A percentile compares a stretch with the other conserved stretches of the same genome.
phyloP scores from a whole-genome alignment of 2,329 filamentous ascomycete genomes.

The Pyrenochaeta sp. region DNA sequence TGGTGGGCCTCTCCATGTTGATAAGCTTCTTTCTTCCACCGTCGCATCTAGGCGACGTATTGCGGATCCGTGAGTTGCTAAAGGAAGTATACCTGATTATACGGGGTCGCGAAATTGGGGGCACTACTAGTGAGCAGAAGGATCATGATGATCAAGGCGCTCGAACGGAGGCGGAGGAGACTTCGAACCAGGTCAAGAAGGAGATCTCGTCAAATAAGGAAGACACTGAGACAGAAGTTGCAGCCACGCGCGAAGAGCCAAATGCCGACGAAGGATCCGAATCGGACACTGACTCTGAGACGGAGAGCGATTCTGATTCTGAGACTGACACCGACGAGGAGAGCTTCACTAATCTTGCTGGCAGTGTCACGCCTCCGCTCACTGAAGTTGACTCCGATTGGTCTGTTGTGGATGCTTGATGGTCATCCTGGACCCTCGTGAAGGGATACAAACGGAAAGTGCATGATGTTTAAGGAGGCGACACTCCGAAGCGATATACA shows the following conservation, averaged over 20 bases:
- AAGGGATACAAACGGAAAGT: neutral
- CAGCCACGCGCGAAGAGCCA: neutral
- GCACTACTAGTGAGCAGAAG: neutral
- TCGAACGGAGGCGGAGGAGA: neutral
- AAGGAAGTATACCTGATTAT: constrained; percentile 7
- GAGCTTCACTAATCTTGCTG: constrained; percentile 9
- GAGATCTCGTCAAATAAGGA: neutral
- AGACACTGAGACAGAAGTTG: neutral
- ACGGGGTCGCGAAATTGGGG: neutral
- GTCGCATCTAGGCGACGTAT: neutral
- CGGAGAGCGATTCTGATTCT: constrained; percentile 1
- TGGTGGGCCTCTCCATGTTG: constrained; percentile 5
- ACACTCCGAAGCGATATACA: neutral
- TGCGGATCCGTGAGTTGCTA: neutral
- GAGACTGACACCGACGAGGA: constrained; percentile 12
- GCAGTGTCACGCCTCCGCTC: constrained; percentile 10
- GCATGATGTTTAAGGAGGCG: neutral
- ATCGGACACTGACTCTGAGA: neutral
- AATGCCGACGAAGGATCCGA: neutral
- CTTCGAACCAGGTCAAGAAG: neutral
- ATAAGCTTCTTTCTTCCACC: neutral
- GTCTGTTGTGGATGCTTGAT: constrained; percentile 12
- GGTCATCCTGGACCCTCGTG: neutral
- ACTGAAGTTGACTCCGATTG: constrained; percentile 12
- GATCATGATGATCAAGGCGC: neutral